Evolutionary conservation across 1,284 basidiomycete genomes (phyloP), one percentile per base, ranked within the genome.

Genomic region (Inonotus hispidus): DNA sequence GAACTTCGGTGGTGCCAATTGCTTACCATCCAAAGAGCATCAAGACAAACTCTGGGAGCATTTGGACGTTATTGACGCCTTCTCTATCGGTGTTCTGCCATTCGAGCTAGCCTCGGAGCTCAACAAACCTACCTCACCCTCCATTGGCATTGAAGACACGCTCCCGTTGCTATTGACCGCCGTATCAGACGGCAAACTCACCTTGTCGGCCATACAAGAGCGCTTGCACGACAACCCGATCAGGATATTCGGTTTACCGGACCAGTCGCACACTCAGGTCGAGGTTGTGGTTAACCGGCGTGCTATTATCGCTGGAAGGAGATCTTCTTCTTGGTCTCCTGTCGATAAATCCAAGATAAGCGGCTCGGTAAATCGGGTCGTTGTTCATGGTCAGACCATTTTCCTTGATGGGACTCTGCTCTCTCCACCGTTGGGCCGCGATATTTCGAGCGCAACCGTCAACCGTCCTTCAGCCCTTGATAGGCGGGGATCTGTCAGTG

Each of bases 221-320:
- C 87, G 94, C 60, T 74, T 98, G 39, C 87, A 93, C 73, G 94
- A 96, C 69, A 98, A 97, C 74, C 96, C 96, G 4, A 83, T 92
- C 56, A 82, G 85, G 57, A 98, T 99, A 71, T 98, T 99, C 69
- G 88, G 89, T 50, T 81, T 99, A 13, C 87, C 92, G 1, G 92
- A 95, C 61, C 93, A 94, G 71, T 71, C 84, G 7, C 83, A 93
- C 65, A 95, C 95, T 1, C 90, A 90, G 68, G 92, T 98, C 53
- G 97, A 99, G 71, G 92, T 98, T 49, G 93, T 97, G 66, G 79
- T 95, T 47, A 91, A 92, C 66, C 84, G 96, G 58, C 82, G 82
- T 61, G 80, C 84, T 23, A 78, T 78, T 41, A 93, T 92, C 71
- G 71, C 71, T 6, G 72, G 72, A 54, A 77, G 77, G 27, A 68